These are phyloP conservation scores for Cladosporium sp. DNA, from an alignment of 2,329 filamentous ascomycete species.

Conservation along the genomic window DNA sequence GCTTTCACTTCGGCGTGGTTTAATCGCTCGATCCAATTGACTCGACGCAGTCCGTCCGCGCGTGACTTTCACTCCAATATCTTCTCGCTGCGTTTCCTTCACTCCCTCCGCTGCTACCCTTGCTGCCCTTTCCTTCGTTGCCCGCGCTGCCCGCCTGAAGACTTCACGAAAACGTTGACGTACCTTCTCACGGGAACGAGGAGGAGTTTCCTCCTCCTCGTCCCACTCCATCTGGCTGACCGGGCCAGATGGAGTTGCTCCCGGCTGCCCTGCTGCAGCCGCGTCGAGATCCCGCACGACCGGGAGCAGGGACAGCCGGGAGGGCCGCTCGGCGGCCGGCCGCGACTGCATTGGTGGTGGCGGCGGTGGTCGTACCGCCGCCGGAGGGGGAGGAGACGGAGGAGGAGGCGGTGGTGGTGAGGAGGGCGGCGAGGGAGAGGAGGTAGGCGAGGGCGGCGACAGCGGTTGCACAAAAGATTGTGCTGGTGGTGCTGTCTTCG, in stretches of 20 bases:
- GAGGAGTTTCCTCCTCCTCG: constrained; percentile 1
- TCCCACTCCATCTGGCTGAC: constrained; percentile 8
- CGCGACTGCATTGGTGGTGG: constrained; percentile 7
- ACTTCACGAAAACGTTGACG: not conserved
- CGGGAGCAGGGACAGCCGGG: constrained; percentile 4
- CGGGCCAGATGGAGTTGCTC: constrained; percentile 1
- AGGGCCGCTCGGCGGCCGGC: constrained; percentile 2
- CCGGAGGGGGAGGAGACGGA: not conserved
- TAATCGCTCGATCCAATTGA: not conserved
- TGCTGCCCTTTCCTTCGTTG: not conserved
- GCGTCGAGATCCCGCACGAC: constrained; percentile 5
- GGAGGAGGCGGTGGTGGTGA: not conserved
- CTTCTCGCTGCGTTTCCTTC: too few relatives aligned
- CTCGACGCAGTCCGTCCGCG: too few relatives aligned
- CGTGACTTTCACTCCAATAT: too few relatives aligned
- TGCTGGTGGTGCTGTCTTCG: not conserved
- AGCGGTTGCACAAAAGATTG: not conserved
- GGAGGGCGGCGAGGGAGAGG: not conserved
- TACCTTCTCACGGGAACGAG: constrained; percentile 2
- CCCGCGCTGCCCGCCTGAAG: not conserved
- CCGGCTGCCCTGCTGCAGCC: not conserved
- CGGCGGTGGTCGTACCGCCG: not conserved
- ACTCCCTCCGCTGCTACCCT: not conserved
- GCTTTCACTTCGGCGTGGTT: not conserved
- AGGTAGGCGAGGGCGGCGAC: not conserved